These are phyloP conservation scores for Actinomucor elegans DNA, from an alignment of 371 early-diverging fungal genomes.

Conservation along the genomic window DNA sequence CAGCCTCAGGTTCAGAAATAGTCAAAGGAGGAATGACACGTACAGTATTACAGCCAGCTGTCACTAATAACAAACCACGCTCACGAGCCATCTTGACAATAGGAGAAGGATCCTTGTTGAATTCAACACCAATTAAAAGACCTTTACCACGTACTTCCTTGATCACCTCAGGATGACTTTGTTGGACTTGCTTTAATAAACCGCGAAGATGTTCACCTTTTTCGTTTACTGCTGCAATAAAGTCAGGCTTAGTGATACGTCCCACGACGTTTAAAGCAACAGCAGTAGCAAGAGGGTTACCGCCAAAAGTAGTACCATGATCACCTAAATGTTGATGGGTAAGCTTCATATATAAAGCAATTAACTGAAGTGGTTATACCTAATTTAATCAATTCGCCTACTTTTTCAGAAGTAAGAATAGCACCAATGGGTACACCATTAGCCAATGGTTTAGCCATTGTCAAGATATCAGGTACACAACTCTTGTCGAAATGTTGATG, in stretches of 20 bases:
- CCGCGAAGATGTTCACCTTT: conserved; percentile 58
- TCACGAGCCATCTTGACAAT: conserved; percentile 79
- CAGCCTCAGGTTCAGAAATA: conserved; percentile 65
- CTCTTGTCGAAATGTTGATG: conserved; percentile 69
- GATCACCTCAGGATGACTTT: conserved; percentile 54
- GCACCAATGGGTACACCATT: conserved; percentile 98
- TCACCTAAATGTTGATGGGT: conserved; percentile 82
- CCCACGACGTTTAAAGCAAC: conserved; percentile 71
- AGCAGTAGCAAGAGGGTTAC: conserved; percentile 84
- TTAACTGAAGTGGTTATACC: no score
- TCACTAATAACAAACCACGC: conserved; percentile 83
- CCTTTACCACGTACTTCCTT: conserved; percentile 85
- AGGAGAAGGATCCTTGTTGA: conserved; percentile 62
- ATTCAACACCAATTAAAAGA: conserved; percentile 79
- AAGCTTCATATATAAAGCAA: no score
- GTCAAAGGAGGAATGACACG: conserved; percentile 90
- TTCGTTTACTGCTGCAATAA: conserved; percentile 64
- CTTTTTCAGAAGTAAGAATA: conserved; percentile 68
- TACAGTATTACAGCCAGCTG: conserved; percentile 87
- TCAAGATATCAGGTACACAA: conserved; percentile 88
- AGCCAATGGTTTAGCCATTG: conserved; percentile 94
- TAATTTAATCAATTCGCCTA: conserved; percentile 76
- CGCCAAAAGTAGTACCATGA: conserved; percentile 91
- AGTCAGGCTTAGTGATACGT: conserved; percentile 68
- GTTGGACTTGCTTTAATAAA: conserved; percentile 50